These are phyloP conservation scores for Ascochyta lentis DNA, from an alignment of 2,329 filamentous ascomycete species.

Conservation along the genomic window DNA sequence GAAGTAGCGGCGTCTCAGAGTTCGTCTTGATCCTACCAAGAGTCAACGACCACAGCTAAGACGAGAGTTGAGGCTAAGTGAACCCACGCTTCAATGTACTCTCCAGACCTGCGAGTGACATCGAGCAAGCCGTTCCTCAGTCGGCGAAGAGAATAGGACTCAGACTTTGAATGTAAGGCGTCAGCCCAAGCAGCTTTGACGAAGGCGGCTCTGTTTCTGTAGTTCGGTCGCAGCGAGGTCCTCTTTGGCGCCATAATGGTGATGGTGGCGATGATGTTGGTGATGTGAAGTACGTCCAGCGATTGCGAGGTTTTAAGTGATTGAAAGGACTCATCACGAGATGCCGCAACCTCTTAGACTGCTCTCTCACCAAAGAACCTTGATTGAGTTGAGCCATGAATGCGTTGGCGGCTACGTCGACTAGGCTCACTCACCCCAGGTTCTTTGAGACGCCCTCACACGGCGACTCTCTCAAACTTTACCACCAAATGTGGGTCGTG, in stretches of 20 bases:
- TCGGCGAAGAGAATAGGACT: background rate
- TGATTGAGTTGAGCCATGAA: too few species aligned
- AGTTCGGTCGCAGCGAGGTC: background rate
- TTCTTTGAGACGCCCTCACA: background rate
- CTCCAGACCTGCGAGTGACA: background rate
- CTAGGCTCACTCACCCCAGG: too few species aligned
- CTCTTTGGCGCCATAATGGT: too few species aligned
- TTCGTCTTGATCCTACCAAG: background rate
- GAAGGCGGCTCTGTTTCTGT: background rate
- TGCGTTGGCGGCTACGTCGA: too few species aligned
- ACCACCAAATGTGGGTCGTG: background rate
- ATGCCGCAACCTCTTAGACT: too few species aligned
- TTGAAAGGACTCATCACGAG: too few species aligned
- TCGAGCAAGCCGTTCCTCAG: conserved; percentile 9
- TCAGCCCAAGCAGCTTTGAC: background rate
- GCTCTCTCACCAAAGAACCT: too few species aligned
- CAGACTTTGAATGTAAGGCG: background rate
- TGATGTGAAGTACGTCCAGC: too few species aligned
- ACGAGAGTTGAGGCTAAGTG: too few species aligned
- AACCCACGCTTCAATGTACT: background rate
- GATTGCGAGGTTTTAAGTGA: too few species aligned
- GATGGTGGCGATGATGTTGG: too few species aligned
- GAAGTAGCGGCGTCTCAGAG: conserved; percentile 10
- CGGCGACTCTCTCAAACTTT: conserved; percentile 1
- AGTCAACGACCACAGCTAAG: background rate